Base-by-base conservation (phyloP, 2,329 filamentous ascomycete genomes). In the Calonectria hawksworthii region DNA sequence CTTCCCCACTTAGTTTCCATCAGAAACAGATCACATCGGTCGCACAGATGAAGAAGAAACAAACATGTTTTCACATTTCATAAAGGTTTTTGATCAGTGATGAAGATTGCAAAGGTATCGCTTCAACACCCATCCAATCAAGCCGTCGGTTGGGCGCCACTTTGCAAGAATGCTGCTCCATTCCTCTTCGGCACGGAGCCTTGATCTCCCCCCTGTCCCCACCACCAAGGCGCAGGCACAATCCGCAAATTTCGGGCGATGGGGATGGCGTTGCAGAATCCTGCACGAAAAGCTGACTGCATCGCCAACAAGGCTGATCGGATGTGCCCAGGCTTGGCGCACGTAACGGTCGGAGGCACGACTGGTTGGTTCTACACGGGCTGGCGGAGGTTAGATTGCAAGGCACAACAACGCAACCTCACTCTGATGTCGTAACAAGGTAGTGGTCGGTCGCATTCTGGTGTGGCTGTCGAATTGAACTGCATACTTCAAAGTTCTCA, bases 191-290 rank as follows among this genome's bases (percentile, higher is more conserved):
- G 21, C 56, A 7, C 36, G 56, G 34, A 41, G 21, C 26, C 18
- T 23, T 36, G 32, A 23, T 36, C 21, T 36, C 13, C 26, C 32
- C 6, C 26, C 2, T 54, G 34, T 61, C 56, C 34, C 54, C 54
- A 59, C 56, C 56, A 41, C n/a, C 56, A 38, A 41, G 56, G 56
- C 34, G 36, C 56, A 63, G 56, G 56, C 34, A 63, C 38, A 23
- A 36, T 61, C 56, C 56, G 56, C 36, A 28, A 63, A 63, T 63
- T 63, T 63, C 56, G 56, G 56, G 32, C n/a, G 23, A 3, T 14
- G 23, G 14, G 13, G 34, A 41, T 30, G 56, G 23, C 36, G 13
- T 26, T 28, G n/a, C 36, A 41, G 36, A 61, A 38, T n/a, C n/a
- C 23, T 61, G 13, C 54, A 5, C 14, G 23, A 26, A 23, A 61